Conservation (phyloP, 805 yeast genomes). For the Sugiyamaella floridensis region DNA sequence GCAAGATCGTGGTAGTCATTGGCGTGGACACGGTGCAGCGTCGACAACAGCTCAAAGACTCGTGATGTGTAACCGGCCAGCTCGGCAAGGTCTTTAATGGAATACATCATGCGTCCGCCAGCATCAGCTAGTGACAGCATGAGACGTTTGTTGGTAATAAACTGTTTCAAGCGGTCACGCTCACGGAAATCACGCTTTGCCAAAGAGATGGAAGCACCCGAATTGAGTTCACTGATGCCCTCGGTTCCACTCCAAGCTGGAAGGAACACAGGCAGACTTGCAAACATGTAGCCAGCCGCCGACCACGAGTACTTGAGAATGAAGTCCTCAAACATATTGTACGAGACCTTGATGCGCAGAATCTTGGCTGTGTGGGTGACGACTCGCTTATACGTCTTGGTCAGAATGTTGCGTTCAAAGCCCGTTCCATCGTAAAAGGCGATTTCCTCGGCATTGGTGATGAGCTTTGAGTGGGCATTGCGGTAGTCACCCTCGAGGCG, state of each 20-base stretch:
- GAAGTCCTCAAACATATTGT: slow-evolving; percentile 75
- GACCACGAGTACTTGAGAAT: slow-evolving; percentile 90
- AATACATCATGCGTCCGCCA: slow-evolving; percentile 88
- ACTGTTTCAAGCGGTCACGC: slow-evolving; percentile 65
- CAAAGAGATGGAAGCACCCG: slow-evolving; percentile 12
- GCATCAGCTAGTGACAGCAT: slow-evolving; percentile 92
- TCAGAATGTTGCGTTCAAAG: slow-evolving; percentile 65
- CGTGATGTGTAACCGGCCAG: slow-evolving; percentile 86
- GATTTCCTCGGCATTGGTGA: slow-evolving; percentile 86
- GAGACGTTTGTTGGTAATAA: slow-evolving; percentile 82
- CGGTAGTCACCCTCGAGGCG: slow-evolving; percentile 83
- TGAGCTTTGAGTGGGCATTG: slow-evolving; percentile 76
- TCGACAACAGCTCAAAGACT: slow-evolving; percentile 67
- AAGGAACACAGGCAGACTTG: slow-evolving; percentile 80
- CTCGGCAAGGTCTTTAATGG: slow-evolving; percentile 86
- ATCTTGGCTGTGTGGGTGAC: slow-evolving; percentile 48
- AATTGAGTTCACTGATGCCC: slow-evolving; percentile 21
- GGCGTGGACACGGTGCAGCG: slow-evolving; percentile 77
- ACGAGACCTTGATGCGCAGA: slow-evolving; percentile 54
- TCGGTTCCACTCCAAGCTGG: slow-evolving; percentile 36
- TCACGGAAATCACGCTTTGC: slow-evolving; percentile 21
- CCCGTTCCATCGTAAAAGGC: slow-evolving; percentile 87
- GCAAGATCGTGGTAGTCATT: slow-evolving; percentile 23
- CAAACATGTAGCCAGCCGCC: slow-evolving; percentile 86
- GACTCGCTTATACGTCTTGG: slow-evolving; percentile 50